These are phyloP conservation scores for Boletus subparvulus DNA, from an alignment of 768 basidiomycete genomes.

Conservation along the genomic window DNA sequence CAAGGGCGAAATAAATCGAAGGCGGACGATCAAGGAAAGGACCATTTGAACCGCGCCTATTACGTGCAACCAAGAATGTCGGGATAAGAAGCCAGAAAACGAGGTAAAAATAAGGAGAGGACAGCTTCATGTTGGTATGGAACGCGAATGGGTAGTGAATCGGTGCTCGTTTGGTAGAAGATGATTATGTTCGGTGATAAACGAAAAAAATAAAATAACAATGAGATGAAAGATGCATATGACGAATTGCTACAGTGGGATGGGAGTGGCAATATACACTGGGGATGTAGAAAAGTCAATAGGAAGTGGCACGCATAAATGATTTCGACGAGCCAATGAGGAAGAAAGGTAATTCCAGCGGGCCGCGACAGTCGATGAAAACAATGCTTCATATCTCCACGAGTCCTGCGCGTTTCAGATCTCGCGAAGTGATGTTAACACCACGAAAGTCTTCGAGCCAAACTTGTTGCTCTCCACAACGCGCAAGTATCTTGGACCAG, in stretches of 20 bases:
- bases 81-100: not conserved
- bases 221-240: constrained; percentile 25
- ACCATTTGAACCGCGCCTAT: not conserved
- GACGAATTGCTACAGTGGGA: constrained; percentile 31
- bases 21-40: constrained; percentile 3
- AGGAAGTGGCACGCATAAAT: constrained; percentile 22
- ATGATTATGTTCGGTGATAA: not conserved
- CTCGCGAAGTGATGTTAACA: constrained; percentile 52
- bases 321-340: constrained; percentile 1
- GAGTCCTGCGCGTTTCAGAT: constrained; percentile 38
- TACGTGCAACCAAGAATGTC: constrained; percentile 1
- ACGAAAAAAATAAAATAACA: constrained; percentile 1
- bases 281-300: constrained; percentile 12
- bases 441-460: constrained; percentile 67
- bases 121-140: constrained; percentile 8
- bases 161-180: not conserved
- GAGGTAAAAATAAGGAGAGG: constrained; percentile 14
- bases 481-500: constrained; percentile 48
- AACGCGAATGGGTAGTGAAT: constrained; percentile 2
- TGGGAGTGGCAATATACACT: constrained; percentile 33
- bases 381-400: constrained; percentile 7
- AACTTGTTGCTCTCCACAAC: constrained; percentile 54
- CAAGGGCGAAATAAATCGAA: constrained; percentile 6
- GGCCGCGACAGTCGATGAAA: not conserved
- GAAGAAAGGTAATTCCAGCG: not conserved